Base-by-base conservation (phyloP, 1,139 yeast species). In the Scheffersomyces insectosa region DNA sequence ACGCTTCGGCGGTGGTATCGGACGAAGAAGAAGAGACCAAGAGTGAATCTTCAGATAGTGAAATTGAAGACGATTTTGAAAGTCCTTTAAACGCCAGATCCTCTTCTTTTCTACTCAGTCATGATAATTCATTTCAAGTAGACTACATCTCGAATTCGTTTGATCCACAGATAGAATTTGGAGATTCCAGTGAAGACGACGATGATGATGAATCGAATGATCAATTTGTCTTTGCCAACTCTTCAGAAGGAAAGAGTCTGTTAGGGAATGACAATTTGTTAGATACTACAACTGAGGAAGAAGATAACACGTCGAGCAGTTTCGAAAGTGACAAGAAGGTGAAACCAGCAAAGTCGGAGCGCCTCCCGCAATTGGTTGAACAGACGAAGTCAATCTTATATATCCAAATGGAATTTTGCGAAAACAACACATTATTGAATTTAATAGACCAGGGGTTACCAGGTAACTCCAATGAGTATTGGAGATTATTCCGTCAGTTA, bases 321-420 rank as follows among this genome's bases (percentile, higher is more conserved):
- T 3, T 12, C 34, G 29, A 37, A 47, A 16, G 44, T 20, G 25
- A 20, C 8, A 20, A 34, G 33, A 23, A 29, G 6, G 14, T 11
- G n/a, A 23, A n/a, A 16, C 27, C 12, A 33, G 20, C 20, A 11
- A 31, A 31, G n/a, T 15, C 20, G 11, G 34, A 31, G 5, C 23
- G 10, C 9, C 36, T 16, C 14, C 41, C 28, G 14, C 12, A 20
- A 20, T 14, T 31, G 13, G 27, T 23, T 4, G 40, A 13, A 2
- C 56, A 59, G 38, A 68, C 69, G 3, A 55, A 82, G 80, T 66
- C 91, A 77, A 36, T 72, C 76, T 49, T 95, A 72, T 74, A 72
- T 59, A 93, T 95, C 50, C 99, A 95, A 59, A 95, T 95, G 99
- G 99, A 95, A 62, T 95, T 93, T 59, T 95, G 99, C 66, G 99